phyloP scores from a whole-genome alignment of 441 rosid species.

The Euphorbia schlechtendalii region DNA sequence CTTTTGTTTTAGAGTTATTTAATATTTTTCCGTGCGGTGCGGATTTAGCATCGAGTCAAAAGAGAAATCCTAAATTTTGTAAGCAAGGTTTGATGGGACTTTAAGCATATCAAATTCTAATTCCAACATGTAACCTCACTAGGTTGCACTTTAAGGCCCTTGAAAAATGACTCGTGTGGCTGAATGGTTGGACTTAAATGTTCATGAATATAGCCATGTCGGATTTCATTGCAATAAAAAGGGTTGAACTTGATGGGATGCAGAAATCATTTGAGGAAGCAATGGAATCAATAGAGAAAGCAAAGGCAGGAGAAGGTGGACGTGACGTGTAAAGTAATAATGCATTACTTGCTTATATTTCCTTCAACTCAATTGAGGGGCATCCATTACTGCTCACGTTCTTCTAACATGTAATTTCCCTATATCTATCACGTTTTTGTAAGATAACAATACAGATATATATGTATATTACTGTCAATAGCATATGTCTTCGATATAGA shows the following conservation, averaged over 20 bases:
- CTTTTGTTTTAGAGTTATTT: background rate
- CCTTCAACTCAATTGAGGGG: background rate
- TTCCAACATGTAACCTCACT: too few relatives aligned
- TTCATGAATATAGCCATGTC: background rate
- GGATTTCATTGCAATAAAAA: background rate
- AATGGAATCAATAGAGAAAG: conserved; percentile 64
- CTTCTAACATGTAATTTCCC: background rate
- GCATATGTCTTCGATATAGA: background rate
- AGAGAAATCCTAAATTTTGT: too few relatives aligned
- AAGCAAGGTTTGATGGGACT: too few relatives aligned
- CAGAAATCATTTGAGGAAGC: conserved; percentile 89
- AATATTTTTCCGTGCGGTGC: background rate
- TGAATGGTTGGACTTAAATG: background rate
- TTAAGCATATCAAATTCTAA: too few relatives aligned
- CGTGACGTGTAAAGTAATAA: conserved; percentile 18
- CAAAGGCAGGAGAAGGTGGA: conserved; percentile 38
- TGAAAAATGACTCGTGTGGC: background rate
- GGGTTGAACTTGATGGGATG: background rate
- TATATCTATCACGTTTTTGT: background rate
- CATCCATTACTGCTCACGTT: background rate
- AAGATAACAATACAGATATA: background rate
- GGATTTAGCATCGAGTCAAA: background rate
- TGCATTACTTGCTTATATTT: background rate
- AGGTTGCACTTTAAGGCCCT: background rate
- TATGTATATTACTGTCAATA: background rate